Conservation (phyloP, 73 alveolate genomes). For the Symbiodinium natans region DNA sequence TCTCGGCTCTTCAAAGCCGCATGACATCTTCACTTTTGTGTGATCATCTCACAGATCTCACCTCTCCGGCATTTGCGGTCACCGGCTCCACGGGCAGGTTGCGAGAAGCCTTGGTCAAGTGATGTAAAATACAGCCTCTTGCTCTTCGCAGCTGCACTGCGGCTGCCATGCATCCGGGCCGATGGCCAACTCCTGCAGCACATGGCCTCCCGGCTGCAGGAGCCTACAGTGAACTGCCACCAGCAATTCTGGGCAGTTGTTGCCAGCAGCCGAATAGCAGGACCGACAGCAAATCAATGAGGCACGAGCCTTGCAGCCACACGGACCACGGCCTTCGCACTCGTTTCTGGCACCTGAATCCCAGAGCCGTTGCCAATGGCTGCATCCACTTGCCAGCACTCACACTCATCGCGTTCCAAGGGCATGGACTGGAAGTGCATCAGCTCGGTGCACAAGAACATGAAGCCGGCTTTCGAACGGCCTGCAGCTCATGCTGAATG, state of each 20-base stretch:
- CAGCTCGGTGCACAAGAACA: slow-evolving; percentile 83
- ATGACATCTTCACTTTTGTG: too few species aligned
- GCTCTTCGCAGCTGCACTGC: not conserved
- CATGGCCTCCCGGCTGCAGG: slow-evolving; percentile 79
- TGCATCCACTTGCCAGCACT: too few species aligned
- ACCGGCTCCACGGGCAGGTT: slow-evolving; percentile 33
- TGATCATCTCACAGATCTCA: not conserved
- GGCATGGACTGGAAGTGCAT: slow-evolving; percentile 26
- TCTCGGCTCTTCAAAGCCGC: too few species aligned
- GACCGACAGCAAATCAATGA: too few species aligned
- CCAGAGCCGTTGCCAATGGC: too few species aligned
- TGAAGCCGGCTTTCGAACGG: slow-evolving; percentile 70
- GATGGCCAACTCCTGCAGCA: slow-evolving; percentile 18
- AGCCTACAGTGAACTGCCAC: too few species aligned
- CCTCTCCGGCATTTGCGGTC: slow-evolving; percentile 30
- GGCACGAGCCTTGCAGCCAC: slow-evolving; percentile 38
- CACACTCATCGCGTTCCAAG: too few species aligned
- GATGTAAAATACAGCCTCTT: too few species aligned
- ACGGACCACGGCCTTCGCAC: slow-evolving; percentile 40
- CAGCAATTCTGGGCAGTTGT: too few species aligned
- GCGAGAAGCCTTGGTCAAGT: slow-evolving; percentile 18
- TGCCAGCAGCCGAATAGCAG: too few species aligned
- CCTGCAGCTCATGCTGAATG: not conserved
- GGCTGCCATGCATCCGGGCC: not conserved
- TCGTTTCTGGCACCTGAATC: slow-evolving; percentile 31